Conservation (phyloP, 2,329 filamentous ascomycete genomes). For the Apiospora sp. region DNA sequence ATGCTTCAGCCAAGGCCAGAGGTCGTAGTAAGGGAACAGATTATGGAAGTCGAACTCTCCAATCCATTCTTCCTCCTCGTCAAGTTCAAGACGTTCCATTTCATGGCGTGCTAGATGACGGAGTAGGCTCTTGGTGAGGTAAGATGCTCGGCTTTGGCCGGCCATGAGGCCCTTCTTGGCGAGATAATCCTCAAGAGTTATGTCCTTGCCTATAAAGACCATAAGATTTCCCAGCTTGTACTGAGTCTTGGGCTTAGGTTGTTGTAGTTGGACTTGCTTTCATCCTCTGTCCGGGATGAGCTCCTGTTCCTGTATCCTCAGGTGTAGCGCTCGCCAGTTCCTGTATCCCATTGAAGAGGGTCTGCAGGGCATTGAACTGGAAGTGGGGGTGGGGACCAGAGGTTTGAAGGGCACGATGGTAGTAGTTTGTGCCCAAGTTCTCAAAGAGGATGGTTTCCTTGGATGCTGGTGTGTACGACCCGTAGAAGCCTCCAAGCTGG, state of each 20-base stretch:
- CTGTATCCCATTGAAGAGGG: background rate
- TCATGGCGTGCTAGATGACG: background rate
- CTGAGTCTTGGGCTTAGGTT: background rate
- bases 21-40: background rate
- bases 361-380: background rate
- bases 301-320: too few species aligned
- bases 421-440: background rate
- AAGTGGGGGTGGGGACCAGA: background rate
- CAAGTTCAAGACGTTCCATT: background rate
- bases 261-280: background rate
- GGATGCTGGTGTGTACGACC: background rate
- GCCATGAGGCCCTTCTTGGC: background rate
- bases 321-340: too few species aligned
- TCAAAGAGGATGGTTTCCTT: background rate
- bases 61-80: background rate
- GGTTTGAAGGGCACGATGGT: background rate
- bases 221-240: background rate
- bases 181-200: background rate
- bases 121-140: background rate
- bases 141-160: background rate
- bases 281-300: background rate
- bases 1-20: background rate
- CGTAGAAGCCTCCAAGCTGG: background rate
- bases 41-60: background rate
- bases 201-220: background rate